phyloP scores from a whole-genome alignment of 768 basidiomycete genomes.

The Sistotremastrum niveocremeum region DNA sequence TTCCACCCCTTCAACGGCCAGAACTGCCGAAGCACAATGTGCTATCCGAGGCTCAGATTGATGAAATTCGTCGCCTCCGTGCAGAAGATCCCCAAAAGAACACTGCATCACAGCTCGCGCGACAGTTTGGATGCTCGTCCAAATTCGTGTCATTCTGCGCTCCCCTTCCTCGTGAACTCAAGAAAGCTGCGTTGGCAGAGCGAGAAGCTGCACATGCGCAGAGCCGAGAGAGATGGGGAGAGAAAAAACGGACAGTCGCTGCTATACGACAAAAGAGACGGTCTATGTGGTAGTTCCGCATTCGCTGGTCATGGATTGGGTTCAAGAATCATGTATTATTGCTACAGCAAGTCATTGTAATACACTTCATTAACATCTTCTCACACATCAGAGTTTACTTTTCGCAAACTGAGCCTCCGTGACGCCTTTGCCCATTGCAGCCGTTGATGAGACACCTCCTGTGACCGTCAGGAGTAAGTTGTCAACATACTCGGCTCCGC shows the following conservation, averaged over 20 bases:
- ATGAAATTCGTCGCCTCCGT: conserved; percentile 45
- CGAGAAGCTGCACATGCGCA: conserved; percentile 35
- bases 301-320: no score
- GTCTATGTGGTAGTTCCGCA: conserved; percentile 46
- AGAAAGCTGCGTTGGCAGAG: conserved; percentile 27
- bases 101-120: conserved; percentile 55
- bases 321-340: no score
- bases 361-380: no score
- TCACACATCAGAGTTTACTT: conserved; percentile 22
- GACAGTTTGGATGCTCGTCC: conserved; percentile 61
- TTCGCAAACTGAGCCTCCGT: conserved; percentile 78
- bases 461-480: conserved; percentile 90
- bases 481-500: conserved; percentile 88
- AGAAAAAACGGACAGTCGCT: conserved; percentile 44
- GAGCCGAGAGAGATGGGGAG: conserved; percentile 51
- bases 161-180: conserved; percentile 38
- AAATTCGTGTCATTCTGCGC: conserved; percentile 55
- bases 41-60: conserved; percentile 40
- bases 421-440: conserved; percentile 98
- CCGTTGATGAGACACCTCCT: conserved; percentile 89
- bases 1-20: conserved; percentile 9
- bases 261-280: conserved; percentile 57
- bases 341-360: no score
- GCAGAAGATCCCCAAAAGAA: conserved; percentile 41
- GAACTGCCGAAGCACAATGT: conserved; percentile 11